These are phyloP conservation scores for Aspergillus egyptiacus DNA, from an alignment of 495 filamentous ascomycete genomes.

Conservation along the genomic window DNA sequence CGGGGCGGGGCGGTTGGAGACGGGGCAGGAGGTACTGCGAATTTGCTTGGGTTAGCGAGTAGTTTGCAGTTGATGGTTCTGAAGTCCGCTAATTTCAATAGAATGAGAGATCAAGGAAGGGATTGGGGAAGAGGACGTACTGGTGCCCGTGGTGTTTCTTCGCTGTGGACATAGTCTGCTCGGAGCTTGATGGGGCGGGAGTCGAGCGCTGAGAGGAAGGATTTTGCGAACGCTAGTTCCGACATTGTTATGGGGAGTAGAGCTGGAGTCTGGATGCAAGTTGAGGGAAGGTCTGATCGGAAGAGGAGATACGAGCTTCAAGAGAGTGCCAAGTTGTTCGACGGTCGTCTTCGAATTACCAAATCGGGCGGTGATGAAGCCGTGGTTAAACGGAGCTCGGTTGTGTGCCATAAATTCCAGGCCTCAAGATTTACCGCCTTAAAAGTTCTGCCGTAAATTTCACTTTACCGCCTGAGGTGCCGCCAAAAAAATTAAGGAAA, in stretches of 20 bases:
- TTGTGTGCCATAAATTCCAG: background rate
- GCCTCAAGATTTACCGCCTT: conserved; percentile 25
- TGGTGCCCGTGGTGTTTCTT: conserved; percentile 62
- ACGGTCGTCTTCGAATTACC: conserved; percentile 11
- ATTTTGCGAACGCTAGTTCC: conserved; percentile 78
- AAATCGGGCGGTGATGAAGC: conserved; percentile 17
- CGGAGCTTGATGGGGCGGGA: conserved; percentile 68
- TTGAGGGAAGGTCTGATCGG: background rate
- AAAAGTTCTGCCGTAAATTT: conserved; percentile 22
- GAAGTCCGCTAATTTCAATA: too few species aligned
- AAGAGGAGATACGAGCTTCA: background rate
- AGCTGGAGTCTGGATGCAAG: background rate
- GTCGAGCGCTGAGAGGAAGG: conserved; percentile 75
- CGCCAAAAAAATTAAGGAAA: conserved; percentile 24
- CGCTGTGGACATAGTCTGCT: conserved; percentile 80
- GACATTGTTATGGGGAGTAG: conserved; percentile 51
- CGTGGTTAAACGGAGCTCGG: background rate
- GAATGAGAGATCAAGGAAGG: too few species aligned
- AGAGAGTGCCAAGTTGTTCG: background rate
- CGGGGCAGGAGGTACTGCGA: conserved; percentile 41
- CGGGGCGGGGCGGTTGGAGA: conserved; percentile 43
- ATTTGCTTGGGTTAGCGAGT: conserved; percentile 10
- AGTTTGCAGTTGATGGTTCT: background rate
- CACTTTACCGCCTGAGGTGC: conserved; percentile 36
- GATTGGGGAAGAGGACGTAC: conserved; percentile 46